Conservation (phyloP, 352 stramenopile species). For the Globisporangium alternatum region DNA sequence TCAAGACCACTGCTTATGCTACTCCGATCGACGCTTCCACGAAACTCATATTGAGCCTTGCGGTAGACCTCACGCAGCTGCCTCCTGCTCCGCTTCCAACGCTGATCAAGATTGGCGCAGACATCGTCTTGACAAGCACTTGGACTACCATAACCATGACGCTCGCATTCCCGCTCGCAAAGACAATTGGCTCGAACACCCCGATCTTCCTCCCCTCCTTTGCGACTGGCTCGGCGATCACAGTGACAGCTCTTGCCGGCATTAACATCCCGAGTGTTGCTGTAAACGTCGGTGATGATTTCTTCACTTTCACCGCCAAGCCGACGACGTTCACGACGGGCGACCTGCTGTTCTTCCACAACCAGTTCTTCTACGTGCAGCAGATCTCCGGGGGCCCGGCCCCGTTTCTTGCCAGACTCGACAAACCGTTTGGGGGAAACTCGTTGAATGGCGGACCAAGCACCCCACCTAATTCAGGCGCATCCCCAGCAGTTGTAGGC, state of each 20-base stretch:
- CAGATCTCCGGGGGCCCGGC: neutral
- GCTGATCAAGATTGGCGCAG: too few species aligned
- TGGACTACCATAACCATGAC: too few species aligned
- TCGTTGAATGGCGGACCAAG: slow-evolving; percentile 16
- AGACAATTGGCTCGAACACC: too few species aligned
- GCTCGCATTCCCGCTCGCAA: too few species aligned
- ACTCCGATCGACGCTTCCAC: too few species aligned
- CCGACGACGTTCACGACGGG: slow-evolving; percentile 11
- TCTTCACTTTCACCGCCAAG: slow-evolving; percentile 15
- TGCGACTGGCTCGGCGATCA: slow-evolving; percentile 9
- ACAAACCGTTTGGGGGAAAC: slow-evolving; percentile 51
- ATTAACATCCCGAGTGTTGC: neutral
- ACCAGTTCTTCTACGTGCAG: slow-evolving; percentile 53
- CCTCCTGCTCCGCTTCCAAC: too few species aligned
- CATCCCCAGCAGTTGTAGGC: too few species aligned
- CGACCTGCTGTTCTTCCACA: slow-evolving; percentile 53
- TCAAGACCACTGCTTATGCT: too few species aligned
- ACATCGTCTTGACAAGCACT: too few species aligned
- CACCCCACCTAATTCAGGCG: neutral
- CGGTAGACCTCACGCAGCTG: too few species aligned
- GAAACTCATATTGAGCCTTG: too few species aligned
- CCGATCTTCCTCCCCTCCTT: slow-evolving; percentile 19
- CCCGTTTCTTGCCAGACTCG: slow-evolving; percentile 22
- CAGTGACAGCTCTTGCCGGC: slow-evolving; percentile 6
- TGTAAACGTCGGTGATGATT: slow-evolving; percentile 16